Evolutionary conservation across 768 basidiomycete species (phyloP), one percentile per base, ranked within the genome.

Genomic region (Podaxis mareebaensis): DNA sequence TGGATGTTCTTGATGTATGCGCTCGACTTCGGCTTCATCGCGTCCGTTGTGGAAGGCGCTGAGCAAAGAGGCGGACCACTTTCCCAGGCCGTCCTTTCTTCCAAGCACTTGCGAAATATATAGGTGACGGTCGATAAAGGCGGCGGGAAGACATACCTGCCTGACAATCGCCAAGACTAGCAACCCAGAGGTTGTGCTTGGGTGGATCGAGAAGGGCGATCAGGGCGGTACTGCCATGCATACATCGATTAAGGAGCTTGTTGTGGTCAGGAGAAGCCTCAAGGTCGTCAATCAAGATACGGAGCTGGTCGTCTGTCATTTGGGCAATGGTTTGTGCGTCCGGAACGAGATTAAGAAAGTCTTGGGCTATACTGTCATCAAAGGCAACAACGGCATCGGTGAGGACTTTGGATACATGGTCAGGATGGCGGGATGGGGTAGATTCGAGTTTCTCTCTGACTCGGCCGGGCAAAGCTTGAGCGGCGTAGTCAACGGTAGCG

Each of bases 101-200:
- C 81, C 83, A 38, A 84, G 77, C 15, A 81, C 84, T 84, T 57
- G 26, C 12, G 17, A 22, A 55, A 26, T 40, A 38, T 39, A 28
- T 13, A 40, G 26, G 22, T 28, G n/a, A 24, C 26, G 13, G 28
- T 49, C 5, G 51, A 48, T 39, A n/a, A 28, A n/a, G 22, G 17
- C 5, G 60, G 22, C 46, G 38, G 52, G 51, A 20, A 12, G 40
- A 38, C 46, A 13, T 49, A 84, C 85, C 78, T 62, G 83, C 84
- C 66, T 78, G 78, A 65, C 84, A 84, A 68, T 87, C 85, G 3
- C 85, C 85, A 39, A 85, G 72, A 68, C 82, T 85, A 3, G 81
- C 84, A 12, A 85, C 81, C 83, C 85, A 86, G 1, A 85, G 64
- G 62, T 84, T 80, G 24, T 74, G 71, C 12, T 66, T 70, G 13